Conservation (phyloP, 257 asterid species). For the Haberlea rhodopensis region DNA sequence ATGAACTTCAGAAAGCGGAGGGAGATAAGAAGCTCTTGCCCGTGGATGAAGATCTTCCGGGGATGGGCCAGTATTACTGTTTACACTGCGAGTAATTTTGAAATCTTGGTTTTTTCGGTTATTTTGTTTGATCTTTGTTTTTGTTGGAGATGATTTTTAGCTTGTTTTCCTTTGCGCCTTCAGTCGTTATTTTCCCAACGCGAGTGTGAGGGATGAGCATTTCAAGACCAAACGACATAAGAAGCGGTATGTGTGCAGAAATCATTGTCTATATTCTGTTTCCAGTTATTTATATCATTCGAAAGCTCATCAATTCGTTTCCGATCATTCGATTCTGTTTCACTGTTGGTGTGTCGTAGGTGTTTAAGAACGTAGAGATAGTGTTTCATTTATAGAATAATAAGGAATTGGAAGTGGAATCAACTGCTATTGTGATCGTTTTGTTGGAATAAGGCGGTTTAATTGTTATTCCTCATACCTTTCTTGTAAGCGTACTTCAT, state of each 20-base stretch:
- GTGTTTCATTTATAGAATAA: background rate
- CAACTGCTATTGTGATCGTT: background rate
- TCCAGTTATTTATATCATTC: background rate
- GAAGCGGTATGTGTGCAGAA: conserved; percentile 58
- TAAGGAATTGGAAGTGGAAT: background rate
- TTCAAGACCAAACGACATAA: conserved; percentile 77
- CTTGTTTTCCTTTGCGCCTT: background rate
- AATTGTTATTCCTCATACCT: background rate
- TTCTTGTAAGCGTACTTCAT: background rate
- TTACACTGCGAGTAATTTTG: conserved; percentile 77
- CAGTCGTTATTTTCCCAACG: conserved; percentile 77
- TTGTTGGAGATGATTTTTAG: background rate
- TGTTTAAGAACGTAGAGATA: background rate
- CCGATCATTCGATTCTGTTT: background rate
- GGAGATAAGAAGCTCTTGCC: conserved; percentile 51
- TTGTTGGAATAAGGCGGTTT: background rate
- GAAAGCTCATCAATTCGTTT: background rate
- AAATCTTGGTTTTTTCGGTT: background rate
- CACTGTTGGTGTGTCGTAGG: background rate
- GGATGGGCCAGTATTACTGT: conserved; percentile 92
- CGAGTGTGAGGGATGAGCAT: conserved; percentile 77
- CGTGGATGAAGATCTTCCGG: conserved; percentile 87
- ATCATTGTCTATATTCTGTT: background rate
- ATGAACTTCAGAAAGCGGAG: conserved; percentile 56
- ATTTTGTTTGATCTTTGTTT: background rate